Base-by-base conservation (phyloP, 2,329 filamentous ascomycete species). In the Berkeleyomyces basicola region DNA sequence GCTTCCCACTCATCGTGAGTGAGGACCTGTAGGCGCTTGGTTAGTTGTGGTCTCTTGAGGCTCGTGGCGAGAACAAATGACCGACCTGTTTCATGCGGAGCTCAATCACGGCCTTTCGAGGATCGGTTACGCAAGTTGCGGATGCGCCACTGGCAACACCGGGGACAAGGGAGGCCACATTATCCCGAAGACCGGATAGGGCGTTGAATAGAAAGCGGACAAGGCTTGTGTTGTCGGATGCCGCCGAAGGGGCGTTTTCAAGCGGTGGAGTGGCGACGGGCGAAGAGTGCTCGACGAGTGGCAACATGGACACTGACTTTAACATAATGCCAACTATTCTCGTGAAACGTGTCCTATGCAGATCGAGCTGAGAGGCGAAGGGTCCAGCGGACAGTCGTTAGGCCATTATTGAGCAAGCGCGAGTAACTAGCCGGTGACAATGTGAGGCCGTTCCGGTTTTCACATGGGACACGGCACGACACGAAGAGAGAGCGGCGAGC, bases 1-100 rank as follows among this genome's bases (percentile, higher is more conserved):
- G 76, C 76, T 67, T 85, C 81, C 90, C 91, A 96, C 70, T 90
- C 83, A 59, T 79, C 75, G 67, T 84, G 80, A 0, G 82, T 82
- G 64, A 82, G 79, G 65, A 89, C 87, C 84, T 89, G 67, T 63
- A 49, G 23, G 3, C 40, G 11, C 3, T 51, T 16, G 31, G 46
- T 59, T 62, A 62, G 53, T 36, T 16, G 7, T 33, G 14, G 14
- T 14, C 7, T 3, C 7, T 14, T 11, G 9, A 36, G 9, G 11
- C 10, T 16, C 1, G 5, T 37, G 5, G n/a, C 10, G 39, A 6
- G 3, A 33, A 33, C 4, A 16, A 23, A 9, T 4, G 14, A 49
- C 57, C 31, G 47, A 65, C 63, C 47, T 62, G 57, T 49, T 40
- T 58, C 63, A 65, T 59, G 31, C 49, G 53, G 42, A 11, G 4